These are phyloP conservation scores for Gaeumannomyces sp. DNA, from an alignment of 2,329 filamentous ascomycete species.

Conservation along the genomic window DNA sequence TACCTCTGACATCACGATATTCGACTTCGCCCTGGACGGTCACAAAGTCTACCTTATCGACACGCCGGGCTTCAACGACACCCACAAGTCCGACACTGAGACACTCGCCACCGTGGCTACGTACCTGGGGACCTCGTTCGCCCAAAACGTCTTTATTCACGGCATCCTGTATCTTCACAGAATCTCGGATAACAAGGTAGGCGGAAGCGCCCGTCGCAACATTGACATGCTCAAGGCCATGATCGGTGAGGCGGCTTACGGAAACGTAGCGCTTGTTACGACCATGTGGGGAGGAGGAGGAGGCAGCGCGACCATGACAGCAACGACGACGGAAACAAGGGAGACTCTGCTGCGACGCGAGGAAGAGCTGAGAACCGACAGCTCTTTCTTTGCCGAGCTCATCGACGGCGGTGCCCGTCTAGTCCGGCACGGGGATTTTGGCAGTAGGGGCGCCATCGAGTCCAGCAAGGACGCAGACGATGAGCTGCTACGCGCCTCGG, in stretches of 20 bases:
- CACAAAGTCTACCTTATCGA: constrained; percentile 31
- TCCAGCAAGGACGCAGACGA: background rate
- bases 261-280: constrained; percentile 35
- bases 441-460: too few species aligned
- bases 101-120: constrained; percentile 35
- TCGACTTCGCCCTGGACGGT: constrained; percentile 17
- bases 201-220: constrained; percentile 31
- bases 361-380: background rate
- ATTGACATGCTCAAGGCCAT: constrained; percentile 38
- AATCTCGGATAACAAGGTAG: constrained; percentile 35
- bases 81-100: constrained; percentile 32
- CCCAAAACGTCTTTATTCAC: constrained; percentile 25
- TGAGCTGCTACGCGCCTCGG: background rate
- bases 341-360: background rate
- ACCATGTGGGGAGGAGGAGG: constrained; percentile 32
- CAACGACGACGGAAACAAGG: background rate
- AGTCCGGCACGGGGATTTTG: background rate
- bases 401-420: background rate
- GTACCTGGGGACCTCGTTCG: constrained; percentile 29
- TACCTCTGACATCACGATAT: constrained; percentile 6
- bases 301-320: background rate
- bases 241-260: constrained; percentile 32
- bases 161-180: constrained; percentile 41
- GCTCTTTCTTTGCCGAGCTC: constrained; percentile 1
- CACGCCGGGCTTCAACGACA: constrained; percentile 41